A percentile compares a stretch with the other conserved stretches of the same genome.
Conservation (phyloP, 73 alveolate species). For the Paramecium bursaria region DNA sequence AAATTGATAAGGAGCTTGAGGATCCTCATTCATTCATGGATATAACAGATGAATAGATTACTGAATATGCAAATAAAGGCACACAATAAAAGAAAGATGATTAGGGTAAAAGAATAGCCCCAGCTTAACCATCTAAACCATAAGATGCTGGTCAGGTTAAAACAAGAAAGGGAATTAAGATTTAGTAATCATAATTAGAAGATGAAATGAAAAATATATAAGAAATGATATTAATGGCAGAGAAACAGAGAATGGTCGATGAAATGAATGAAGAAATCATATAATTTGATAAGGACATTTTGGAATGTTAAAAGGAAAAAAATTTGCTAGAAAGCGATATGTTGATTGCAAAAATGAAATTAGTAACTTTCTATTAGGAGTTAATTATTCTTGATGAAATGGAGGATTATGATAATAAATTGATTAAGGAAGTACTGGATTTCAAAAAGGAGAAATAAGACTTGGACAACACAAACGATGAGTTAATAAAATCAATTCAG, state of each 20-base stretch:
- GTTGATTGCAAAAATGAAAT: conserved; percentile 89
- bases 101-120: conserved; percentile 72
- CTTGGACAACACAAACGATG: conserved; percentile 78
- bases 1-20: conserved; percentile 79
- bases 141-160: conserved; percentile 63
- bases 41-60: conserved; percentile 75
- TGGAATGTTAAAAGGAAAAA: conserved; percentile 79
- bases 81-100: conserved; percentile 78
- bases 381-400: conserved; percentile 81
- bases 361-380: conserved; percentile 85
- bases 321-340: conserved; percentile 85
- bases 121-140: conserved; percentile 71
- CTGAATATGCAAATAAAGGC: conserved; percentile 71
- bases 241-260: conserved; percentile 70
- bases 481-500: conserved; percentile 72
- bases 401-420: conserved; percentile 88
- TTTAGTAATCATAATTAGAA: conserved; percentile 74
- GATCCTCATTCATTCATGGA: conserved; percentile 73
- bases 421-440: conserved; percentile 81
- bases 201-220: conserved; percentile 75
- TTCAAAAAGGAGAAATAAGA: conserved; percentile 83
- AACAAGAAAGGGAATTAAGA: conserved; percentile 80
- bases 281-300: conserved; percentile 65
- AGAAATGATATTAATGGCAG: conserved; percentile 72
- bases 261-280: conserved; percentile 55